Evolutionary conservation across 768 basidiomycete genomes (phyloP).

Genomic region (Leccinum rimulosum): DNA sequence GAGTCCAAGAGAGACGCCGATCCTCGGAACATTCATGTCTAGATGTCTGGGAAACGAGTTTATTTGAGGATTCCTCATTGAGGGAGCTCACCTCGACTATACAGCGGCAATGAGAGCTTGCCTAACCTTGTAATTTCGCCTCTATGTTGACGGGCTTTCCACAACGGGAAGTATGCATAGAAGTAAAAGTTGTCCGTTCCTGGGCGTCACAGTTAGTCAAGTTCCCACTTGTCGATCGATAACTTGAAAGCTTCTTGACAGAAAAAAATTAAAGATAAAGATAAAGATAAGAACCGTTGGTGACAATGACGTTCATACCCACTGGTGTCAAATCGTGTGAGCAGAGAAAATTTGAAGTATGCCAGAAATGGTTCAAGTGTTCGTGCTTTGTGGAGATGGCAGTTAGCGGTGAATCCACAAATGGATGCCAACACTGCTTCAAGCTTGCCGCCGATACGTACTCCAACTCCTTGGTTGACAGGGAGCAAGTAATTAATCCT

Average conservation of each 20-base stretch:
- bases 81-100: neutral
- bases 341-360: neutral
- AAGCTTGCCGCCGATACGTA: neutral
- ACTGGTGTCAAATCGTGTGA: slow-evolving; percentile 4
- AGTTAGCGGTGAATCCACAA: slow-evolving; percentile 2
- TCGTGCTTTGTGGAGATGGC: neutral
- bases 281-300: neutral
- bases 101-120: neutral
- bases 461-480: slow-evolving; percentile 1
- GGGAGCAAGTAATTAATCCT: neutral
- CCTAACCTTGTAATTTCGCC: neutral
- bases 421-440: slow-evolving; percentile 1
- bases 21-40: slow-evolving; percentile 2
- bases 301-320: neutral
- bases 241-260: neutral
- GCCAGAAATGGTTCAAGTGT: neutral
- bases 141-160: neutral
- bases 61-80: slow-evolving; percentile 3
- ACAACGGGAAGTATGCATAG: slow-evolving; percentile 1
- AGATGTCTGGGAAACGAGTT: neutral
- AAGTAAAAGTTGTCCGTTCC: slow-evolving; percentile 1
- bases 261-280: neutral
- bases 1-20: neutral
- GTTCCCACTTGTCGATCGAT: neutral
- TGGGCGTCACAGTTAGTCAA: slow-evolving; percentile 1